Evolutionary conservation across 2,329 filamentous ascomycete species (phyloP).

Genomic region (Cytospora mali): DNA sequence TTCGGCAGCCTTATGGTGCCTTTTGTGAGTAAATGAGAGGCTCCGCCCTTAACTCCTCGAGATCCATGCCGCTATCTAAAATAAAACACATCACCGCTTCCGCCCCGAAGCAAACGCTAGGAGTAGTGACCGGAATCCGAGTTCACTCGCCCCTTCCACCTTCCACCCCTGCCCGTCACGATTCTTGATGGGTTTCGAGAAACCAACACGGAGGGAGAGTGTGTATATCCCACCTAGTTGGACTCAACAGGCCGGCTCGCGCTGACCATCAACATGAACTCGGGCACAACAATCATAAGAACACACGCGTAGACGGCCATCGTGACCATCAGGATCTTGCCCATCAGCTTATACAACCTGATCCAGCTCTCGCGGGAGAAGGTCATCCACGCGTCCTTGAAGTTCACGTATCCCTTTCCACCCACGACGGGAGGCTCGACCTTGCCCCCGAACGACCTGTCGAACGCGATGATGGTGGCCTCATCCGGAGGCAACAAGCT

Average conservation of each 20-base stretch:
- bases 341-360: conserved; percentile 73
- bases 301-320: conserved; percentile 52
- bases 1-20: not conserved
- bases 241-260: conserved; percentile 35
- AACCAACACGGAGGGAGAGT: not conserved
- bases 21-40: not conserved
- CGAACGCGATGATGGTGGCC: conserved; percentile 86
- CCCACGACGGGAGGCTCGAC: conserved; percentile 75
- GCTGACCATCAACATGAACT: conserved; percentile 49
- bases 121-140: not conserved
- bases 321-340: conserved; percentile 67
- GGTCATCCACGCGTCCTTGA: conserved; percentile 77
- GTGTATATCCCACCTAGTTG: not conserved
- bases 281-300: conserved; percentile 51
- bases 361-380: conserved; percentile 74
- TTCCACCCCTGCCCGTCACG: not conserved
- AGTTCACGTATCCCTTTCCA: conserved; percentile 69
- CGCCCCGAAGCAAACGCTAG: not conserved
- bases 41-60: conserved; percentile 1
- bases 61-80: conserved; percentile 8
- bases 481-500: conserved; percentile 81
- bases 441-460: conserved; percentile 80
- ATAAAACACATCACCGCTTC: conserved; percentile 2
- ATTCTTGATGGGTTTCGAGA: not conserved
- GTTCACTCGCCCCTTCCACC: not conserved